phyloP scores from a whole-genome alignment of 768 basidiomycete species.

The Daedaleopsis sinensis region DNA sequence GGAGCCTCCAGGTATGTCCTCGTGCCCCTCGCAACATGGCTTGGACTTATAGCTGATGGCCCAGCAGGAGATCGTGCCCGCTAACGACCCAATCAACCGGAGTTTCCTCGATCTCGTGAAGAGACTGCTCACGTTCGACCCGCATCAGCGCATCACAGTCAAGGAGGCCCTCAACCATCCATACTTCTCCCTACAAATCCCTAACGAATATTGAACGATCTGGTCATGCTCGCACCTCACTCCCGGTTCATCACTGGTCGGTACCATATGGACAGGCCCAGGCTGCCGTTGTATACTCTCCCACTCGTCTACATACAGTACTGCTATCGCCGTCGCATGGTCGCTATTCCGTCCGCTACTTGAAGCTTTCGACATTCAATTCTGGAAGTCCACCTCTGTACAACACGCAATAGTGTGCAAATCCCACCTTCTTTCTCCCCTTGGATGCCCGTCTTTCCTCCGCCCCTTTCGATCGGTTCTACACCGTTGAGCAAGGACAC shows the following conservation, averaged over 20 bases:
- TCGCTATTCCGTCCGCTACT: constrained; percentile 25
- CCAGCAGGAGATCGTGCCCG: constrained; percentile 80
- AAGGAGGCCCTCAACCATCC: constrained; percentile 86
- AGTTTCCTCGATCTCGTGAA: constrained; percentile 89
- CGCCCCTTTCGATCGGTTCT: background rate
- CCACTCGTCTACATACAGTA: constrained; percentile 27
- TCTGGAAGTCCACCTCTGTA: constrained; percentile 31
- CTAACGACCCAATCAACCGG: constrained; percentile 69
- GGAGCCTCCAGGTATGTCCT: constrained; percentile 66
- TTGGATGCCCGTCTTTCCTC: constrained; percentile 10
- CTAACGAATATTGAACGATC: constrained; percentile 62
- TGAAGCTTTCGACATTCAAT: constrained; percentile 23
- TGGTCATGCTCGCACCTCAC: constrained; percentile 4
- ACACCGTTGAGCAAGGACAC: constrained; percentile 2
- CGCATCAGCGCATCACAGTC: constrained; percentile 84
- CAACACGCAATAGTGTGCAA: constrained; percentile 34
- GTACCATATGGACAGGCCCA: constrained; percentile 28
- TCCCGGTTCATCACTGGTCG: constrained; percentile 17
- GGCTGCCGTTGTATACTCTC: constrained; percentile 28
- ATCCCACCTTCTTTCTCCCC: constrained; percentile 4
- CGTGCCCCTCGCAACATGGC: background rate
- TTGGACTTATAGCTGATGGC: constrained; percentile 5
- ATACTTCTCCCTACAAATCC: constrained; percentile 74
- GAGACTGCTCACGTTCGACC: constrained; percentile 88
- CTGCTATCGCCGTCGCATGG: constrained; percentile 28